Evolutionary conservation across 495 filamentous ascomycete genomes (phyloP).

Genomic region (Talaromyces wortmannii): DNA sequence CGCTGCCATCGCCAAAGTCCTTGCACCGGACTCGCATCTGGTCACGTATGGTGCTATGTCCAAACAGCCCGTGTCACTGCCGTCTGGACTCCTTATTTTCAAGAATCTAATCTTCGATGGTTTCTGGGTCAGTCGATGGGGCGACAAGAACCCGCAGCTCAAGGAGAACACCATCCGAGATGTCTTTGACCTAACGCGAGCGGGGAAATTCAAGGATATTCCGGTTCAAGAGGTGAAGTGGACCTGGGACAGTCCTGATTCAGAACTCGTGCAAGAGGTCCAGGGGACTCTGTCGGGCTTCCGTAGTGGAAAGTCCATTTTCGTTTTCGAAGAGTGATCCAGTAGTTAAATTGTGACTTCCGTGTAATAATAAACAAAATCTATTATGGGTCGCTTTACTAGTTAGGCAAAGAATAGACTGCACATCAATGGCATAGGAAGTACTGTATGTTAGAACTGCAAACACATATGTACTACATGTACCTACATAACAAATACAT

Average conservation of each 20-base stretch:
- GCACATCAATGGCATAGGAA: too few species aligned
- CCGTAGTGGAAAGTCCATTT: constrained; percentile 79
- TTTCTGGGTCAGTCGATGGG: constrained; percentile 93
- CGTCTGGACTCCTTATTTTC: constrained; percentile 80
- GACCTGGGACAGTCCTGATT: constrained; percentile 68
- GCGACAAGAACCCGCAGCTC: constrained; percentile 62
- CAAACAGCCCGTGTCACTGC: constrained; percentile 70
- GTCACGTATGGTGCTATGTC: constrained; percentile 97
- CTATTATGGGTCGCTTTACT: too few species aligned
- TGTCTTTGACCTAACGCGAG: constrained; percentile 64
- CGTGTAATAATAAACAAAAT: constrained; percentile 1
- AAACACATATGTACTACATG: too few species aligned
- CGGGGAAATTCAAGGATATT: constrained; percentile 73
- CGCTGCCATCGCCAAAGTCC: constrained; percentile 59
- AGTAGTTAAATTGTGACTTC: not conserved
- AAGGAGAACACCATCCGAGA: constrained; percentile 76
- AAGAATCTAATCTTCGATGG: constrained; percentile 80
- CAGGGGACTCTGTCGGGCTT: constrained; percentile 73
- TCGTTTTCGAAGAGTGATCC: constrained; percentile 61
- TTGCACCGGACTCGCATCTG: constrained; percentile 61
- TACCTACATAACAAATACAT: too few species aligned
- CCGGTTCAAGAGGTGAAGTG: constrained; percentile 74
- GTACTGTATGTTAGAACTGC: too few species aligned
- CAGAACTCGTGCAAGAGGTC: constrained; percentile 55
- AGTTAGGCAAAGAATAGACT: too few species aligned